Evolutionary conservation across 768 basidiomycete species (phyloP).

Genomic region (Collybia sp.): DNA sequence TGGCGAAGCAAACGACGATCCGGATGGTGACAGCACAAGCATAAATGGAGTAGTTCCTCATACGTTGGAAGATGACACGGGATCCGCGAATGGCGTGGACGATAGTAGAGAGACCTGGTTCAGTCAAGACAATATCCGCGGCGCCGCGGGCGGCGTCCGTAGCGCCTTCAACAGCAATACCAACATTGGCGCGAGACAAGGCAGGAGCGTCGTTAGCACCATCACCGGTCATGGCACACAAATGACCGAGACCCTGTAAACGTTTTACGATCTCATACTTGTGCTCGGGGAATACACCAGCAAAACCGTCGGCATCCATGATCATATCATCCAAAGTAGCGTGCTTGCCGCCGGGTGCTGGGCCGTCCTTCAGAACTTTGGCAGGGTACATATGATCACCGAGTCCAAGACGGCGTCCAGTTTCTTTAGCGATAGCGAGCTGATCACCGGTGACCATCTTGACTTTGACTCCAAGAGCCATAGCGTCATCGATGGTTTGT

Average conservation of each 20-base stretch:
- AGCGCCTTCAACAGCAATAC: constrained; percentile 99
- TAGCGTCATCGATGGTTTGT: constrained; percentile 96
- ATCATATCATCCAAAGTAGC: constrained; percentile 93
- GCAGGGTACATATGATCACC: constrained; percentile 99
- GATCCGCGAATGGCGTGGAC: constrained; percentile 98
- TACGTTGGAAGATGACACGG: constrained; percentile 99
- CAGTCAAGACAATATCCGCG: constrained; percentile 96
- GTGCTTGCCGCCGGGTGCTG: constrained; percentile 82
- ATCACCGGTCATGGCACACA: constrained; percentile 99
- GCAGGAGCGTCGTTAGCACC: constrained; percentile 99
- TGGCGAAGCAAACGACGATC: constrained; percentile 96
- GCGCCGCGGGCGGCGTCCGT: constrained; percentile 98
- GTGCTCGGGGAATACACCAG: constrained; percentile 99
- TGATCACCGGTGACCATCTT: constrained; percentile 99
- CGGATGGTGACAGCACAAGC: constrained; percentile 95
- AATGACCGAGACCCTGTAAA: constrained; percentile 91
- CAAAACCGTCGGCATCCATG: constrained; percentile 98
- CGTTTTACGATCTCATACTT: constrained; percentile 99
- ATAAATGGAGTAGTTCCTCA: constrained; percentile 99
- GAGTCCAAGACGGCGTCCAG: constrained; percentile 94
- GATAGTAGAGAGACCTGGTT: constrained; percentile 98
- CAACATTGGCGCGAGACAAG: constrained; percentile 96
- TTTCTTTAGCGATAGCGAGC: constrained; percentile 99
- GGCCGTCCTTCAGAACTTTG: constrained; percentile 98
- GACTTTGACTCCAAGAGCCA: constrained; percentile 93